Conservation (phyloP, 176 grass and related monocot species). For the Aegilops tauschii region DNA sequence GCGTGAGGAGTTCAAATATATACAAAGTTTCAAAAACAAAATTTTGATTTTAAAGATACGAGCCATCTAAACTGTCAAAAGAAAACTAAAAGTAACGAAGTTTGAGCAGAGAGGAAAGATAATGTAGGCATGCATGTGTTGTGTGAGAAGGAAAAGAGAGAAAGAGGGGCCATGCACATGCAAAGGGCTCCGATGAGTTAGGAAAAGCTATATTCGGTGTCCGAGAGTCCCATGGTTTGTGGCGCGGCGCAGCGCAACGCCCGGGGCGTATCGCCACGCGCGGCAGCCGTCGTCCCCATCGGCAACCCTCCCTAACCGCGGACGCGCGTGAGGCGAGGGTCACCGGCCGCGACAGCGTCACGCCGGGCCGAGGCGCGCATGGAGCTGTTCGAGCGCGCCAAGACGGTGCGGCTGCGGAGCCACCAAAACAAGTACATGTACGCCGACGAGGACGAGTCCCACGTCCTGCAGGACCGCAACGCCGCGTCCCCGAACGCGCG, state of each 20-base stretch:
- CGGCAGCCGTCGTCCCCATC: neutral
- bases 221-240: neutral
- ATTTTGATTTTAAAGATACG: no score
- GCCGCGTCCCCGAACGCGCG: constrained; percentile 54
- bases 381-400: constrained; percentile 80
- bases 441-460: constrained; percentile 81
- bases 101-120: no score
- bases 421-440: constrained; percentile 82
- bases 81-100: no score
- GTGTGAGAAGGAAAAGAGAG: no score
- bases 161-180: no score
- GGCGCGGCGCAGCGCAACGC: neutral
- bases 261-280: neutral
- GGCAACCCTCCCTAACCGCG: neutral
- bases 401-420: constrained; percentile 63
- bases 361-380: neutral
- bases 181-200: no score
- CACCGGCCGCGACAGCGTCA: neutral
- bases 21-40: no score
- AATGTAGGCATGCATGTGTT: no score
- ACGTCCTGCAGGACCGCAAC: constrained; percentile 64
- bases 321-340: neutral
- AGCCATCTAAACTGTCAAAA: no score
- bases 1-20: no score
- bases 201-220: neutral